These are phyloP conservation scores for Xerocomellus dryophilus DNA, from an alignment of 768 basidiomycete species.

Conservation along the genomic window DNA sequence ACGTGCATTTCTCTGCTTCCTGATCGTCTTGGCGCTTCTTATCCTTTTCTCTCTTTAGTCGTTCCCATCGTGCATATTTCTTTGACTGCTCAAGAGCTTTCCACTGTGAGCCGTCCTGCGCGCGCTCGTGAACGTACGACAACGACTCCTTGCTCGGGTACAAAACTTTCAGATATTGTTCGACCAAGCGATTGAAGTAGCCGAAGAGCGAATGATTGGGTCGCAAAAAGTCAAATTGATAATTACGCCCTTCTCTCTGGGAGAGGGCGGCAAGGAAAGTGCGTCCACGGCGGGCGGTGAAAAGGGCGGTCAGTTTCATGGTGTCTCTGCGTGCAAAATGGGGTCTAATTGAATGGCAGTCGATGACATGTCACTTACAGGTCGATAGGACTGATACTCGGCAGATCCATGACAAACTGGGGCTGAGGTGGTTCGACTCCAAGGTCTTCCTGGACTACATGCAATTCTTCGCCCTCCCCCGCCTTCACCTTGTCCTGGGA, in stretches of 20 bases:
- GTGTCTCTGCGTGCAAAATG: conserved; percentile 61
- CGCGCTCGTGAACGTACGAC: conserved; percentile 66
- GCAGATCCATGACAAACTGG: conserved; percentile 83
- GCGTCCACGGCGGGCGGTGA: conserved; percentile 89
- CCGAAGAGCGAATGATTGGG: conserved; percentile 95
- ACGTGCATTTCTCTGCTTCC: conserved; percentile 84
- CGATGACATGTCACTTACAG: conserved; percentile 57
- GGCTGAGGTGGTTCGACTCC: conserved; percentile 75
- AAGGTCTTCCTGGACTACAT: conserved; percentile 49
- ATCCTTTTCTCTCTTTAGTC: conserved; percentile 75
- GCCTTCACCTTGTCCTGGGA: conserved; percentile 44
- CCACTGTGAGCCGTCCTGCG: conserved; percentile 68
- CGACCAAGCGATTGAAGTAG: conserved; percentile 95
- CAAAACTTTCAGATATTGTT: conserved; percentile 91
- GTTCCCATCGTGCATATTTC: conserved; percentile 87
- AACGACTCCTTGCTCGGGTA: conserved; percentile 76
- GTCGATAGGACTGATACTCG: conserved; percentile 85
- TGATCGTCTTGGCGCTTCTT: conserved; percentile 87
- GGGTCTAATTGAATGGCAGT: not conserved
- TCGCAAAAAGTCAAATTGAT: conserved; percentile 96
- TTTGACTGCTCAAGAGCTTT: conserved; percentile 71
- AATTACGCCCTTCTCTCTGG: conserved; percentile 87
- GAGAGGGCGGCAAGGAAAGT: conserved; percentile 84
- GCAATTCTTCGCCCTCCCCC: conserved; percentile 32
- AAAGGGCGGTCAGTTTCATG: conserved; percentile 93